phyloP scores from a whole-genome alignment of 345 rosid species.

The Trapa bicornis region DNA sequence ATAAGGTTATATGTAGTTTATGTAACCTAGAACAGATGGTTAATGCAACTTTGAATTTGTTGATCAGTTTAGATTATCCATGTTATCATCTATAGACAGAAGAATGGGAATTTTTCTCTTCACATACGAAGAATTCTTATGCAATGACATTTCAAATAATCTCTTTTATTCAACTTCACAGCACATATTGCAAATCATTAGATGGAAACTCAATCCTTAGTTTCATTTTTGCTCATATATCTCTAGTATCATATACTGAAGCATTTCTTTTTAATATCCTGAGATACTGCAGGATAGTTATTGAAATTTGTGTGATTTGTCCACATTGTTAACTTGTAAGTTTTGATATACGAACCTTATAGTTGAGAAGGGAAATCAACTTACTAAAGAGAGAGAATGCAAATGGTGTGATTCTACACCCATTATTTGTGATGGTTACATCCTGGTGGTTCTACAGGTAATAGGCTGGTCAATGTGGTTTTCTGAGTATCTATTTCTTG shows the following conservation, averaged over 20 bases:
- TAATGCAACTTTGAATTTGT: not conserved
- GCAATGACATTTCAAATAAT: not conserved
- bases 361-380: not conserved
- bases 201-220: not conserved
- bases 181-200: not conserved
- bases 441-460: conserved; percentile 35
- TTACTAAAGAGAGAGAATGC: not conserved
- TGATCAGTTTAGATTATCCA: not conserved
- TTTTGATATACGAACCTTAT: not conserved
- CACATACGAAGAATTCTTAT: not conserved
- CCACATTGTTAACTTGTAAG: not conserved
- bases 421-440: not conserved
- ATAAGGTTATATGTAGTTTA: not conserved
- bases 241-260: not conserved
- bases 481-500: conserved; percentile 86
- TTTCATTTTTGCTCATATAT: not conserved
- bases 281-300: not conserved
- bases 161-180: not conserved
- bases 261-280: not conserved
- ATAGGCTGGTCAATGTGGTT: conserved; percentile 99
- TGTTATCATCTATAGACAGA: not conserved
- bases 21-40: not conserved
- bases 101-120: not conserved
- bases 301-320: not conserved
- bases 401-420: no score